phyloP scores from a whole-genome alignment of 306 rosid genomes.

The Nissolia schottii region DNA sequence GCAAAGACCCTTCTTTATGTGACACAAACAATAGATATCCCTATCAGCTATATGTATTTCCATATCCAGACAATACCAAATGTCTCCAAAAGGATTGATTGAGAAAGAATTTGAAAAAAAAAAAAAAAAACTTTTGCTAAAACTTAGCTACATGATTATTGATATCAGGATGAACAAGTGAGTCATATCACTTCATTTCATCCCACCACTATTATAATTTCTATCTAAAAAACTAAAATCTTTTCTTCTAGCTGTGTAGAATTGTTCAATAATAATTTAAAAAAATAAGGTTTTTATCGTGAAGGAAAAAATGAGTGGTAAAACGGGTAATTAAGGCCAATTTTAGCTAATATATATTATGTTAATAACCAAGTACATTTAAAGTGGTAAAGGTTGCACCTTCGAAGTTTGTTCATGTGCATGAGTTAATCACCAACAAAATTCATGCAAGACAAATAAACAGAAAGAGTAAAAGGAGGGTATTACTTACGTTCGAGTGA shows the following conservation, averaged over 20 bases:
- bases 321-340: background rate
- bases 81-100: background rate
- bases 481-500: constrained; percentile 78
- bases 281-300: too few species aligned
- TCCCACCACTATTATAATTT: too few species aligned
- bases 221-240: too few species aligned
- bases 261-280: too few species aligned
- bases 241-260: too few species aligned
- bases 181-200: too few species aligned
- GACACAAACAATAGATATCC: background rate
- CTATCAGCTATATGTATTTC: background rate
- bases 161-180: too few species aligned
- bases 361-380: background rate
- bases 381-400: background rate
- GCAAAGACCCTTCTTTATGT: background rate
- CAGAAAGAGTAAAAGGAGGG: background rate
- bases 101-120: background rate
- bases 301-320: too few species aligned
- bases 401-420: background rate
- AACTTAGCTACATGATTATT: too few species aligned
- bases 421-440: background rate
- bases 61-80: background rate
- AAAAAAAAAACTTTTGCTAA: too few species aligned
- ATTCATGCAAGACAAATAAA: background rate
- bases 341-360: background rate